Conservation (phyloP, 2,329 filamentous ascomycete species). For the Colletotrichum plurivorum region DNA sequence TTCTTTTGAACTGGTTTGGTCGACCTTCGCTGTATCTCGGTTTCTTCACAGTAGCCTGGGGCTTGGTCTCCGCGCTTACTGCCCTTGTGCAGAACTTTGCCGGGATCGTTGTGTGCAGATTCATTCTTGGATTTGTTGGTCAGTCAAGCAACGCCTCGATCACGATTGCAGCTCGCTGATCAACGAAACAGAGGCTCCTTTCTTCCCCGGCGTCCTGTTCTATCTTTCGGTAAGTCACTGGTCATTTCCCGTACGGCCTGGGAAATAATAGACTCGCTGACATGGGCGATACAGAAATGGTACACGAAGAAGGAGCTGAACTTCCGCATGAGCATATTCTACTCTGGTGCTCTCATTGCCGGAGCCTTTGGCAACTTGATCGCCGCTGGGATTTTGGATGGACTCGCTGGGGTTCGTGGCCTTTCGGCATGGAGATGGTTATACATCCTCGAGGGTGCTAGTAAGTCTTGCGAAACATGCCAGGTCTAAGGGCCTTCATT, state of each 20-base stretch:
- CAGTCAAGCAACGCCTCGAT: not conserved
- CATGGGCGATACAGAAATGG: conserved; percentile 14
- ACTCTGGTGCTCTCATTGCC: conserved; percentile 48
- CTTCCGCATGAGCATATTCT: conserved; percentile 55
- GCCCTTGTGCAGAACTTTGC: conserved; percentile 50
- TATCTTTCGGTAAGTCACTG: conserved; percentile 52
- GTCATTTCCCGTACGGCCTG: not conserved
- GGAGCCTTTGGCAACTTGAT: conserved; percentile 51
- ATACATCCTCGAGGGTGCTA: conserved; percentile 61
- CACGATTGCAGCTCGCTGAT: too few relatives aligned
- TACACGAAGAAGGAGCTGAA: conserved; percentile 64
- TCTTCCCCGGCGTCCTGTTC: conserved; percentile 62
- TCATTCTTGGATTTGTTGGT: conserved; percentile 55
- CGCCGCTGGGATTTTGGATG: conserved; percentile 52
- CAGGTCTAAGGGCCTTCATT: too few relatives aligned
- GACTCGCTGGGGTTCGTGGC: conserved; percentile 57
- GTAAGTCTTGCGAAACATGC: not conserved
- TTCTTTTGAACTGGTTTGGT: conserved; percentile 49
- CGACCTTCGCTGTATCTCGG: conserved; percentile 49
- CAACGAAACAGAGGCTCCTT: conserved; percentile 55
- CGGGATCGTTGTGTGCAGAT: conserved; percentile 53
- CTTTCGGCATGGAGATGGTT: conserved; percentile 66
- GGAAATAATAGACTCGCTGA: not conserved
- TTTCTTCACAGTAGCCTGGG: conserved; percentile 51
- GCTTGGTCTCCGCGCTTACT: conserved; percentile 44